Percentiles rank a stretch among this genome's conserved stretches.
Evolutionary conservation across 2,329 filamentous ascomycete genomes (phyloP).

Genomic region (Sclerotinia borealis): DNA sequence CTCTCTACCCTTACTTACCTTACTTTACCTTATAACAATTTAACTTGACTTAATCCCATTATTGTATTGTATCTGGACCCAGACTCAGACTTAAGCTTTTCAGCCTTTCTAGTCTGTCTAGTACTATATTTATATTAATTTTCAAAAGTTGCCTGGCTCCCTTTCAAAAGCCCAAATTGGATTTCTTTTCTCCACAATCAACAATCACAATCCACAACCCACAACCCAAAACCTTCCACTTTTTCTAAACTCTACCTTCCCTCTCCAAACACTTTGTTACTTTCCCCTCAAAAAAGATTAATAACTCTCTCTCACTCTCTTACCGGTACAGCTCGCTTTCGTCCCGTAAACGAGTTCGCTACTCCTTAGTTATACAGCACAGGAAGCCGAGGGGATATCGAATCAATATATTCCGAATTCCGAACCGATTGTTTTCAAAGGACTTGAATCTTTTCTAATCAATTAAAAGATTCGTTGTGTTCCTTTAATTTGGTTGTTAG

Average conservation of each 20-base stretch:
- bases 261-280: neutral
- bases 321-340: conserved; percentile 8
- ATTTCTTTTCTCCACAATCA: neutral
- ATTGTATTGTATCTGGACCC: neutral
- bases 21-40: neutral
- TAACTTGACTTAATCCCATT: neutral
- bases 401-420: neutral
- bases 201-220: no score
- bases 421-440: neutral
- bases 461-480: neutral
- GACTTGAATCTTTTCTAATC: neutral
- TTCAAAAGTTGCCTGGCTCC: neutral
- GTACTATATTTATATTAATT: neutral
- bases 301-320: neutral
- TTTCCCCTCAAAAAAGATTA: neutral
- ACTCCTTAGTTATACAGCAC: neutral
- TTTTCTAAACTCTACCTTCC: neutral
- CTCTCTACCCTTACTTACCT: neutral
- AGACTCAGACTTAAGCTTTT: neutral
- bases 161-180: neutral
- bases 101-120: neutral
- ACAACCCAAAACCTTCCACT: conserved; percentile 1
- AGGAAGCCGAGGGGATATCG: conserved; percentile 5
- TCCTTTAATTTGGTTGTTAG: neutral
- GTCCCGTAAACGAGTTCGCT: conserved; percentile 8